Base-by-base conservation (phyloP, 257 asterid genomes). In the Rehmannia glutinosa region DNA sequence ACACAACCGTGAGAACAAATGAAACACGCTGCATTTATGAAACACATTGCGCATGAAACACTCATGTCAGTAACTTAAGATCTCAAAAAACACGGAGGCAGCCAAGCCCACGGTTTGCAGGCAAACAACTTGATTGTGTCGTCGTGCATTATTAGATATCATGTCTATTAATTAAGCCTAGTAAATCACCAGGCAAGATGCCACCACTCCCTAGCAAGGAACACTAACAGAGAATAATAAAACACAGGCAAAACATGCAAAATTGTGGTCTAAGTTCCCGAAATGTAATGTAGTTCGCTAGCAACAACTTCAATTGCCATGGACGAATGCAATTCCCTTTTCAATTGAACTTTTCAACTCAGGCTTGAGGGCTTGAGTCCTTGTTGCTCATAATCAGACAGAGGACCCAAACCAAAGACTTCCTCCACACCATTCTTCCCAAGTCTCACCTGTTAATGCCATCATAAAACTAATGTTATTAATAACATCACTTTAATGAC, bases 381-480 rank as follows among this genome's bases (percentile, higher is more conserved):
- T 73, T 81, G 79, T 68, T 89, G 78, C 86, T 89, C 96, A 0
- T 21, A 89, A 52, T 80, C 91, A 2, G 88, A 70, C 19, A 87
- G 75, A 0, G 83, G 74, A 25, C 95, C 95, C 73, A 89, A 54
- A 3, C 92, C 96, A 36, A 84, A 69, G 19, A 89, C 82, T 71
- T 89, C 96, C 65, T 89, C 95, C 61, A 84, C 95, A 6, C 96
- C 96, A 55, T 87, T 84, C 83, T 80, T 87, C 16, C 96, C 92
- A 6, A 87, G 95, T 70, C 81, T 89, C 76, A 85, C 95, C 95
- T 89, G 79, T n/a, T 55, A 54, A 13, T 41, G 42, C 38, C 25
- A 67, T n/a, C n/a, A n/a, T 21, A 9, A 15, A 57, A 43, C 19
- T n/a, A n/a, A 6, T 41, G 41, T 24, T 19, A 32, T 68, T 54